These are phyloP conservation scores for Rhodosporidiobolus sp. DNA, from an alignment of 768 basidiomycete species.

Conservation along the genomic window DNA sequence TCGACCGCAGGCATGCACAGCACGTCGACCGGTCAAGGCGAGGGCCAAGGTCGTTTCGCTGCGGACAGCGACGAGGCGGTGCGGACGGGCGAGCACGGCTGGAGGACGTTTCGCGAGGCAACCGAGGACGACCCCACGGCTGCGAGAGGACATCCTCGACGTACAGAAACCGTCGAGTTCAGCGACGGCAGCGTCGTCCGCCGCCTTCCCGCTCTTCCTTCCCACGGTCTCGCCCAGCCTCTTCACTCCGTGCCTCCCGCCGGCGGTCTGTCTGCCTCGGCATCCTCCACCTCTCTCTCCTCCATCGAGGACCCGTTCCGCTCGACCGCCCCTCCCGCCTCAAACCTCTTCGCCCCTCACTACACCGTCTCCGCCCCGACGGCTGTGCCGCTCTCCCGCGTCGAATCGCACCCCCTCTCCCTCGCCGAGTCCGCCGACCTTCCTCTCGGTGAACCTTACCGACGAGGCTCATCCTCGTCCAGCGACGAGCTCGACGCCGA, in stretches of 20 bases:
- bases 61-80: constrained; percentile 9
- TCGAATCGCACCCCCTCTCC: constrained; percentile 18
- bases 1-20: too few species aligned
- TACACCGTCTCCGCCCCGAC: neutral
- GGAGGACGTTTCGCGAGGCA: neutral
- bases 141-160: too few species aligned
- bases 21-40: too few species aligned
- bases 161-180: neutral
- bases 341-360: neutral
- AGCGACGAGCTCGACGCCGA: constrained; percentile 4
- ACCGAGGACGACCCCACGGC: neutral
- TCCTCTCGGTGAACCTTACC: too few species aligned
- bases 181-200: constrained; percentile 17
- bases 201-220: neutral
- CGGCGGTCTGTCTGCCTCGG: neutral
- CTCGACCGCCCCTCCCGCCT: neutral
- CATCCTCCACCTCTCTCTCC: neutral
- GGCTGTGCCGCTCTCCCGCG: neutral
- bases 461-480: neutral
- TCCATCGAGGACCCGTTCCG: neutral
- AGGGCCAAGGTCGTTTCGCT: too few species aligned
- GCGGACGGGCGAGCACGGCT: constrained; percentile 4
- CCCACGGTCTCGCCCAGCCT: neutral
- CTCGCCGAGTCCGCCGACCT: neutral
- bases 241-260: too few species aligned